These are phyloP conservation scores for Cordyceps fumosorosea DNA, from an alignment of 2,329 filamentous ascomycete species.

Conservation along the genomic window DNA sequence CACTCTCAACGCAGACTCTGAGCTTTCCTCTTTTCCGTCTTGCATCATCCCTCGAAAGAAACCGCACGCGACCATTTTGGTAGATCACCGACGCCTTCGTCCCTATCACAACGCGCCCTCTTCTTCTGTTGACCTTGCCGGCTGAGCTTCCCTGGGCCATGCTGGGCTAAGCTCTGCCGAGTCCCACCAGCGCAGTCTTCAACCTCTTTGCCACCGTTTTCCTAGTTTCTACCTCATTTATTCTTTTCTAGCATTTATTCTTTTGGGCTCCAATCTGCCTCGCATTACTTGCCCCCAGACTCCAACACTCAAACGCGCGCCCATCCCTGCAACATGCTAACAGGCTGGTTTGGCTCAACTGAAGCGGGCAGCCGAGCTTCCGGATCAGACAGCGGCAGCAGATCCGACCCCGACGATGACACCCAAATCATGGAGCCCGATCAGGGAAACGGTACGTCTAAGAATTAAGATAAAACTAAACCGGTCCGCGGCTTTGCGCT, in stretches of 20 bases:
- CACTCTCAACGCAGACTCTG: not conserved
- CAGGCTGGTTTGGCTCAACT: constrained; percentile 32
- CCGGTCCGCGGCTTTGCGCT: not conserved
- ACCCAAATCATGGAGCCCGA: constrained; percentile 82
- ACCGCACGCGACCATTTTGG: not conserved
- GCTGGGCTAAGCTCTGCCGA: not conserved
- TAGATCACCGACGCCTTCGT: not conserved
- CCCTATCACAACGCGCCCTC: not conserved
- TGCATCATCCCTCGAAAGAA: not conserved
- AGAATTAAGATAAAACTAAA: not conserved
- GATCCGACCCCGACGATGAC: constrained; percentile 52
- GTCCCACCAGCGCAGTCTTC: not conserved
- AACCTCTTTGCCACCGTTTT: constrained; percentile 8
- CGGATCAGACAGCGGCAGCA: constrained; percentile 43
- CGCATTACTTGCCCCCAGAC: not conserved
- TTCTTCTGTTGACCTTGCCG: not conserved
- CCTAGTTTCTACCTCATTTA: not conserved
- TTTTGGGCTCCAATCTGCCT: not conserved
- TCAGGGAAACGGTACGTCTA: constrained; percentile 77
- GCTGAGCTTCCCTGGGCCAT: not conserved
- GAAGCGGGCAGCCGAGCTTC: constrained; percentile 46
- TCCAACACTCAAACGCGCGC: constrained; percentile 11
- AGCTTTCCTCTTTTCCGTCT: not conserved
- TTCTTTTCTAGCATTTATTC: not conserved
- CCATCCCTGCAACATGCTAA: constrained; percentile 30